A percentile compares a stretch with the other conserved stretches of the same genome.
phyloP scores from a whole-genome alignment of 495 filamentous ascomycete species.

The Annulohypoxylon maeteangense region DNA sequence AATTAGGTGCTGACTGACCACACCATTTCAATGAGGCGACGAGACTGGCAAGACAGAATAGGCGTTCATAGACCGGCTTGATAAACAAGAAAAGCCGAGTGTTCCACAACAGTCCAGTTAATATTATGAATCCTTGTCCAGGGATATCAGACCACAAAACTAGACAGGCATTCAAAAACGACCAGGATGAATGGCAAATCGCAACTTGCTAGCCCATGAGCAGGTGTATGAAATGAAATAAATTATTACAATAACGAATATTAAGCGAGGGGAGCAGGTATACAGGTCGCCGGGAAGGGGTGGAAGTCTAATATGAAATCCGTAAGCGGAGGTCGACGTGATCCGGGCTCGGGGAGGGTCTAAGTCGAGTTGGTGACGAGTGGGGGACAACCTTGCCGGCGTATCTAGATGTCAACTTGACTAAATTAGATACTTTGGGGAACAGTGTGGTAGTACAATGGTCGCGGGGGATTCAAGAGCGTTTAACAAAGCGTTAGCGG shows the following conservation, averaged over 20 bases:
- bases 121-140: constrained; percentile 27
- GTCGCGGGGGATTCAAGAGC: constrained; percentile 34
- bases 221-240: constrained; percentile 5
- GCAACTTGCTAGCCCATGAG: constrained; percentile 13
- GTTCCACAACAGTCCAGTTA: constrained; percentile 28
- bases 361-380: constrained; percentile 27
- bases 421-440: constrained; percentile 28
- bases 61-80: constrained; percentile 12
- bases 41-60: constrained; percentile 20
- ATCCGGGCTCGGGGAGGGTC: constrained; percentile 25
- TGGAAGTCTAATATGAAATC: constrained; percentile 8
- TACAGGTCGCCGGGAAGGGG: constrained; percentile 4
- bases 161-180: constrained; percentile 7
- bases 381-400: constrained; percentile 35
- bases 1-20: constrained; percentile 39
- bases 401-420: constrained; percentile 31
- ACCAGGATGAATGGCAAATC: constrained; percentile 1
- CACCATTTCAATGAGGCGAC: constrained; percentile 28
- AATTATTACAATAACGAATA: constrained; percentile 25
- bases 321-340: constrained; percentile 28
- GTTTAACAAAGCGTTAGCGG: constrained; percentile 34
- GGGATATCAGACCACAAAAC: constrained; percentile 12
- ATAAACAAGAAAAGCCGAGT: constrained; percentile 10
- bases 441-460: constrained; percentile 42
- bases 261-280: constrained; percentile 18